phyloP scores from a whole-genome alignment of 495 filamentous ascomycete species.

The Xeromyces bisporus region DNA sequence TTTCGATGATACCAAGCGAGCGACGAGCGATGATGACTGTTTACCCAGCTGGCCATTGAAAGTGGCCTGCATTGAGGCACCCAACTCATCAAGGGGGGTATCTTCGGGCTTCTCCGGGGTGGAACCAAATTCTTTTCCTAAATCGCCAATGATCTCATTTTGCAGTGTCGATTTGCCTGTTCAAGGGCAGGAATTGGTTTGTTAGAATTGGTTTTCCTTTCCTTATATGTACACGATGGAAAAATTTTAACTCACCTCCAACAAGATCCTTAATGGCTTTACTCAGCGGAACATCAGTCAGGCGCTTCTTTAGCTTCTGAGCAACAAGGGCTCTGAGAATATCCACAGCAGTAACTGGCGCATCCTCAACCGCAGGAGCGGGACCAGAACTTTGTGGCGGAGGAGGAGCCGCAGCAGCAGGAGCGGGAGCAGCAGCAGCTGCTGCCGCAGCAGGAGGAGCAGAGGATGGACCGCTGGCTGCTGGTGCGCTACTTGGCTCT shows the following conservation, averaged over 20 bases:
- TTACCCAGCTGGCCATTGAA: constrained; percentile 98
- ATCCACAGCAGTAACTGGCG: constrained; percentile 71
- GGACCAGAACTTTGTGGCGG: constrained; percentile 63
- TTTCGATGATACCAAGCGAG: constrained; percentile 89
- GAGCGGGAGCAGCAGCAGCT: constrained; percentile 32
- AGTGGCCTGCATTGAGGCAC: constrained; percentile 88
- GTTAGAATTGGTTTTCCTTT: no score
- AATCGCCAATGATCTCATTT: constrained; percentile 86
- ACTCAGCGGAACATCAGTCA: constrained; percentile 75
- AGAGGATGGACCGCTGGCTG: constrained; percentile 18
- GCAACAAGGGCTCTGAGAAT: constrained; percentile 81
- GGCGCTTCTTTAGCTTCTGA: constrained; percentile 95
- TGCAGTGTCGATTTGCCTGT: constrained; percentile 93
- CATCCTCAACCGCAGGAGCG: constrained; percentile 76
- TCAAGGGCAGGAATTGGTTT: no score
- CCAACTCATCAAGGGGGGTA: constrained; percentile 85
- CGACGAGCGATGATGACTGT: constrained; percentile 85
- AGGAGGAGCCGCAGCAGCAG: constrained; percentile 29
- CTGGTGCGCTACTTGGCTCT: constrained; percentile 34
- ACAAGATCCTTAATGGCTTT: constrained; percentile 99
- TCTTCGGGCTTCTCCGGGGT: constrained; percentile 98
- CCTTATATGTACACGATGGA: no score
- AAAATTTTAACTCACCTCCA: constrained; percentile 78
- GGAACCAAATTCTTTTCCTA: constrained; percentile 96
- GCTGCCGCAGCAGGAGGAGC: constrained; percentile 19